phyloP scores from a whole-genome alignment of 1,284 basidiomycete species.

The Phenoliferia sp. region DNA sequence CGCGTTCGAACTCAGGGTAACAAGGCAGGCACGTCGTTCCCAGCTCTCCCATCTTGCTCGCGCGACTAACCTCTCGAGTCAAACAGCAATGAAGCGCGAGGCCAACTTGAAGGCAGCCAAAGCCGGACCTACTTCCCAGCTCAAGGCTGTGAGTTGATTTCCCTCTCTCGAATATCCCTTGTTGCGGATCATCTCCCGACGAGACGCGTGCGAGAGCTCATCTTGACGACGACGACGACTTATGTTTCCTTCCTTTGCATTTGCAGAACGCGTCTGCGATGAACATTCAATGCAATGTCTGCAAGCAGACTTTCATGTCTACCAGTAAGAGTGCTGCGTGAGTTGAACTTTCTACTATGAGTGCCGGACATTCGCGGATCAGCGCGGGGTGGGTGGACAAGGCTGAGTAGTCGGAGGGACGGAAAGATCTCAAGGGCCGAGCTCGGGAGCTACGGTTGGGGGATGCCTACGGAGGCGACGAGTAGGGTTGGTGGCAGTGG shows the following conservation, averaged over 20 bases:
- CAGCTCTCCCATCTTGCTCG: not conserved
- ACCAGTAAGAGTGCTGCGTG: conserved; percentile 39
- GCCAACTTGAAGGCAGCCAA: not conserved
- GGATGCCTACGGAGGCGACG: too few relatives aligned
- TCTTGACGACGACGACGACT: too few relatives aligned
- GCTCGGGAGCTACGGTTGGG: too few relatives aligned
- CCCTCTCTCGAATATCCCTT: too few relatives aligned
- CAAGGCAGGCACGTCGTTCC: not conserved
- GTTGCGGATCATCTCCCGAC: not conserved
- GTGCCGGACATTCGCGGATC: too few relatives aligned
- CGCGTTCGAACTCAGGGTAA: too few relatives aligned
- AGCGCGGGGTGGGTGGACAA: too few relatives aligned
- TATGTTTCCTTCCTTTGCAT: too few relatives aligned
- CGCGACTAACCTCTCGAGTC: not conserved
- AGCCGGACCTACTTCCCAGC: not conserved
- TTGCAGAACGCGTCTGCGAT: conserved; percentile 42
- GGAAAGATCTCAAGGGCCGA: too few relatives aligned
- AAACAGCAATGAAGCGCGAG: not conserved
- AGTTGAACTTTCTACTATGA: not conserved
- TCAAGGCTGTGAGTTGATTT: conserved; percentile 1
- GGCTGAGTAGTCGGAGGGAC: too few relatives aligned
- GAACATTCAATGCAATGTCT: conserved; percentile 47
- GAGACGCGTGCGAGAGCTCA: not conserved
- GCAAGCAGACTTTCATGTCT: conserved; percentile 48
- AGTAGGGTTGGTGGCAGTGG: too few relatives aligned